Percentiles rank a stretch among this genome's conserved stretches.
These are phyloP conservation scores for Blastocrithidia nonstop DNA, from an alignment of 208 protist genomes.

Conservation along the genomic window DNA sequence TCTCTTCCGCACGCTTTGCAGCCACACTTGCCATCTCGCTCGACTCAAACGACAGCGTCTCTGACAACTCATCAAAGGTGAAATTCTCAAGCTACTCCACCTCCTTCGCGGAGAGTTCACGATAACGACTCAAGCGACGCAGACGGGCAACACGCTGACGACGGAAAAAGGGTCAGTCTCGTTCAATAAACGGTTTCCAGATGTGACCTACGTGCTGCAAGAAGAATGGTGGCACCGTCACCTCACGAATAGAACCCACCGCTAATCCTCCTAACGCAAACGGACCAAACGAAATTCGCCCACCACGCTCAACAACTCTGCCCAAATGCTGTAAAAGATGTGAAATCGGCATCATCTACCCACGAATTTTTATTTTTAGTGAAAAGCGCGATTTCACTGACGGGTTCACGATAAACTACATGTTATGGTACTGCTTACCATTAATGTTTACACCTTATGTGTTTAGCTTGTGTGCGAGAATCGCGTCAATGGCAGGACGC, in stretches of 20 bases:
- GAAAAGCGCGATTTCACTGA: conserved; percentile 63
- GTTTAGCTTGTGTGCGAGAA: conserved; percentile 77
- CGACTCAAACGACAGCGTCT: conserved; percentile 50
- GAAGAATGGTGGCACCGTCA: conserved; percentile 72
- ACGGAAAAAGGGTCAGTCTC: conserved; percentile 81
- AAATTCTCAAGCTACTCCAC: conserved; percentile 76
- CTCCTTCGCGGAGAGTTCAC: conserved; percentile 64
- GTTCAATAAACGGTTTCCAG: conserved; percentile 78
- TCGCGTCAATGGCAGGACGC: conserved; percentile 62
- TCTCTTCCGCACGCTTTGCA: conserved; percentile 11
- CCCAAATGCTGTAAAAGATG: conserved; percentile 78
- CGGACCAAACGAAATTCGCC: conserved; percentile 74
- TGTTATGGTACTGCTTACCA: conserved; percentile 31
- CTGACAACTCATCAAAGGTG: conserved; percentile 74
- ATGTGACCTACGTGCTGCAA: conserved; percentile 30
- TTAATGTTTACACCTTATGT: conserved; percentile 72
- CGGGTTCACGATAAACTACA: conserved; percentile 75
- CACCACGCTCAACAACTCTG: conserved; percentile 54
- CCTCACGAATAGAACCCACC: conserved; percentile 72
- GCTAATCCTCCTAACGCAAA: conserved; percentile 57
- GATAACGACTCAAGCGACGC: conserved; percentile 34
- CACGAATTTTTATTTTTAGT: conserved; percentile 69
- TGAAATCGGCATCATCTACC: conserved; percentile 50
- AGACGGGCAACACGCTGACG: conserved; percentile 55
- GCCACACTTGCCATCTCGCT: conserved; percentile 32